Base-by-base conservation (phyloP, 176 grass and related monocot species). In the Bothriochloa decipiens region DNA sequence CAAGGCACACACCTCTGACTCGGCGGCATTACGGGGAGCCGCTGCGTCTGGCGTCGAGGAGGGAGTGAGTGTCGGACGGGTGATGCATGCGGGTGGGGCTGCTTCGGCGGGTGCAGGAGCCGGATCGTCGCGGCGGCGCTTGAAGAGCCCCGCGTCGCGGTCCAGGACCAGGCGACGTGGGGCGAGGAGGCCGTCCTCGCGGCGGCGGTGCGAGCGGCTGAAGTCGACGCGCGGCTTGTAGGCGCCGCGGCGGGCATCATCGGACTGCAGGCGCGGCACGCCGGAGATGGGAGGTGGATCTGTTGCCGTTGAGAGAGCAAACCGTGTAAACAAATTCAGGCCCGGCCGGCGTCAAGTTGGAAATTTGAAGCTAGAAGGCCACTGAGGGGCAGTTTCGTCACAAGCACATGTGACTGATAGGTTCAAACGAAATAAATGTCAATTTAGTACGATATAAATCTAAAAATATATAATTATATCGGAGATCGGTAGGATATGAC, bases 161-260 rank as follows among this genome's bases (percentile, higher is more conserved):
- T 88, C n/a, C n/a, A n/a, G n/a, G n/a, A n/a, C 83, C 52, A 73
- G 65, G 77, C 91, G 89, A 37, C 94, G 83, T 68, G 94, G 86
- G 42, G 77, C 90, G 85, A 94, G 74, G 67, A 94, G 81, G 20
- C 80, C 72, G 50, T 80, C 87, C 83, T 94, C 94, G 28, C 94
- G 87, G 46, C 94, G 86, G 53, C 90, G 81, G 81, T 88, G 86
- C 43, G 80, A 87, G 72, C 60, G 66, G 55, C 17, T 62, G 41
- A 91, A 85, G 74, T 91, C 90, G 8, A 92, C 65, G 66, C 77
- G 74, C 8, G 81, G 86, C 86, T 97, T 97, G 92, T 94, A 94
- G n/a, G 84, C 62, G 78, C 66, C 93, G 74, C 66, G 85, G 33
- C 92, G 84, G 65, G 75, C 68, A 45, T 81, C 87, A 27, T 83